phyloP scores from a whole-genome alignment of 2,329 filamentous ascomycete genomes.

The Alternaria metachromatica region DNA sequence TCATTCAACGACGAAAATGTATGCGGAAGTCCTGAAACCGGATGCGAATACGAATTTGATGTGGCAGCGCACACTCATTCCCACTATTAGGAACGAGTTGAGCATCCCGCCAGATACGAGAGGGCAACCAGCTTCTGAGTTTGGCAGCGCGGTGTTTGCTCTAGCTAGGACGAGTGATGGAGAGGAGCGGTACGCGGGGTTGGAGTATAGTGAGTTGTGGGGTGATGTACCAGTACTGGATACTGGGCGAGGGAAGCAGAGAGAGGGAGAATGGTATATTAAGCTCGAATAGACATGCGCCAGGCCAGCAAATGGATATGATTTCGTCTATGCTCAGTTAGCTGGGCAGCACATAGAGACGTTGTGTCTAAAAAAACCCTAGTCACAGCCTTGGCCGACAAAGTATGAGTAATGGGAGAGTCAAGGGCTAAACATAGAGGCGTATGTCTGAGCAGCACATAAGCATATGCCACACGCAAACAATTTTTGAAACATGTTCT shows the following conservation, averaged over 20 bases:
- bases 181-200: slow-evolving; percentile 15
- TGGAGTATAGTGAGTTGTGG: slow-evolving; percentile 29
- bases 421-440: neutral
- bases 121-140: neutral
- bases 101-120: neutral
- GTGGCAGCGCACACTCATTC: slow-evolving; percentile 44
- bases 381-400: neutral
- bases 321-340: neutral
- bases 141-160: slow-evolving; percentile 35
- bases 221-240: slow-evolving; percentile 25
- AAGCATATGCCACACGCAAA: neutral
- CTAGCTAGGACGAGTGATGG: slow-evolving; percentile 22
- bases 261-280: neutral
- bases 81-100: slow-evolving; percentile 21
- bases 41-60: slow-evolving; percentile 47
- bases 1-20: neutral
- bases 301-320: neutral
- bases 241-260: no score
- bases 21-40: slow-evolving; percentile 34
- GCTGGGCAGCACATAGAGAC: neutral
- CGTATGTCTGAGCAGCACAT: neutral
- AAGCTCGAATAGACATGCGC: neutral
- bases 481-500: neutral
- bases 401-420: neutral
- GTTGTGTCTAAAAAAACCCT: neutral